These are phyloP conservation scores for Dryas octopetala DNA, from an alignment of 306 rosid species.

Conservation along the genomic window DNA sequence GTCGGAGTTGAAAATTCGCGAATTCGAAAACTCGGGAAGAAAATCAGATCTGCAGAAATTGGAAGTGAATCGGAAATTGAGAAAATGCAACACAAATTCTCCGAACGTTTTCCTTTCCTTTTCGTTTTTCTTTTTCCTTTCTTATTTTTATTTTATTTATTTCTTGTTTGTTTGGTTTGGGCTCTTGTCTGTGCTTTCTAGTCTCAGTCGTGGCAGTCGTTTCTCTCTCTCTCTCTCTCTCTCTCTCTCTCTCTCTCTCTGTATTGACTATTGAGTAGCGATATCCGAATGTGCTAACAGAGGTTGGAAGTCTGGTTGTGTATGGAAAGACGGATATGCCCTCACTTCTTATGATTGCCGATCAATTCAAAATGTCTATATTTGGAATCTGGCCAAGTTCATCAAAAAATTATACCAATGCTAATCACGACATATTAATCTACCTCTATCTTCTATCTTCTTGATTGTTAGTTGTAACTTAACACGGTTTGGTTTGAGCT, in stretches of 20 bases:
- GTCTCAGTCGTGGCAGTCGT: slow-evolving; percentile 6
- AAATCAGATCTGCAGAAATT: slow-evolving; percentile 27
- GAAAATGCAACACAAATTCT: neutral
- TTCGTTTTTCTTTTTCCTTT: neutral
- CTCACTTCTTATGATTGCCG: neutral
- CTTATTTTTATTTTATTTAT: neutral
- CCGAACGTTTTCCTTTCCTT: neutral
- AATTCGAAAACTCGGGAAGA: neutral
- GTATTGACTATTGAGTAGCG: neutral
- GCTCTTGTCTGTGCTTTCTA: neutral
- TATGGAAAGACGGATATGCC: slow-evolving; percentile 9
- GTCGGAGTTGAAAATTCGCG: neutral
- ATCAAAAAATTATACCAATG: neutral
- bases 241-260: slow-evolving; percentile 4
- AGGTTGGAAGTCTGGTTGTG: neutral
- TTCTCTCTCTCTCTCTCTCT: slow-evolving; percentile 1
- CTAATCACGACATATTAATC: neutral
- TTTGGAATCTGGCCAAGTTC: neutral
- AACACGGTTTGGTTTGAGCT: neutral
- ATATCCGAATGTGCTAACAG: neutral
- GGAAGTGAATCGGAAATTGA: neutral
- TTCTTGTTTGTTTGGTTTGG: neutral
- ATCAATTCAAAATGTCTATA: neutral
- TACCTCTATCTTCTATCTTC: neutral
- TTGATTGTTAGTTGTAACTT: neutral